Conservation (phyloP, 371 early-diverging fungal species). For the Rhizomucor miehei region DNA sequence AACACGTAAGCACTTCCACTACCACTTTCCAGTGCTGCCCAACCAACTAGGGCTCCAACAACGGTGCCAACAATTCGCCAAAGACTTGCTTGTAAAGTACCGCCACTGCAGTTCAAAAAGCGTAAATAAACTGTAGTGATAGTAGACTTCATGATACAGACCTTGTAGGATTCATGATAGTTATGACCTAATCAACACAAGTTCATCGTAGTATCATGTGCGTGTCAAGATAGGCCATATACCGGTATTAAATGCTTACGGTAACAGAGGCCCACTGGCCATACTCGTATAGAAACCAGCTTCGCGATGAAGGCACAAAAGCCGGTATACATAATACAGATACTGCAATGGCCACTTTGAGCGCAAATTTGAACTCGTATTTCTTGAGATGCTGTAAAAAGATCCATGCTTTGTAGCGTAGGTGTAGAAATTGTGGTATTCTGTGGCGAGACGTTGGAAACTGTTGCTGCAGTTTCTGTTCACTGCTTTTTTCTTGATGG, state of each 20-base stretch:
- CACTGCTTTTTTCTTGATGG: too few species aligned
- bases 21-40: conserved; percentile 48
- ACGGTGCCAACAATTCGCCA: conserved; percentile 58
- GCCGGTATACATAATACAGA: conserved; percentile 45
- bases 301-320: conserved; percentile 39
- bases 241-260: conserved; percentile 5
- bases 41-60: conserved; percentile 46
- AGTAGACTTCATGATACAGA: conserved; percentile 5
- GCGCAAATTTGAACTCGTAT: conserved; percentile 55
- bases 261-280: conserved; percentile 61
- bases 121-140: background rate
- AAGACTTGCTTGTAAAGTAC: conserved; percentile 48
- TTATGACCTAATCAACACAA: conserved; percentile 28
- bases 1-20: conserved; percentile 49
- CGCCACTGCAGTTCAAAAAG: too few species aligned
- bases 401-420: conserved; percentile 50
- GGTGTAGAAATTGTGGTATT: conserved; percentile 15
- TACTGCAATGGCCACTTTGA: conserved; percentile 58
- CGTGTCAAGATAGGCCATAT: background rate
- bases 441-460: too few species aligned
- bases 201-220: too few species aligned
- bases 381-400: conserved; percentile 34
- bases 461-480: too few species aligned
- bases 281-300: conserved; percentile 33
- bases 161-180: conserved; percentile 60